Percentiles rank a stretch among this genome's conserved stretches.
These are phyloP conservation scores for Wickerhamomyces alni DNA, from an alignment of 805 yeast genomes.

Conservation along the genomic window DNA sequence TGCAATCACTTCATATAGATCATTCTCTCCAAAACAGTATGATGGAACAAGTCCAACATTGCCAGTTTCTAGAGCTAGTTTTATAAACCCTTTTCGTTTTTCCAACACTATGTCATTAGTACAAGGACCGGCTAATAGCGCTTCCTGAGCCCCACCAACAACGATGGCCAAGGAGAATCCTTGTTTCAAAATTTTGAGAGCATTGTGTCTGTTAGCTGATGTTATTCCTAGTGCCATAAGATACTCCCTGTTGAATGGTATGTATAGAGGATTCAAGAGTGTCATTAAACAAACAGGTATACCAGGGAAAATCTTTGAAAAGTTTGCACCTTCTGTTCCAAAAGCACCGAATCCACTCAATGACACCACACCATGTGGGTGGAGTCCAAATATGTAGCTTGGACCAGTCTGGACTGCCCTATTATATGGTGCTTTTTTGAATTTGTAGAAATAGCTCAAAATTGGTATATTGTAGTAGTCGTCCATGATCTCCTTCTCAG, in stretches of 20 bases:
- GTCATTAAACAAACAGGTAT: slow-evolving; percentile 77
- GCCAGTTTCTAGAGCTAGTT: slow-evolving; percentile 74
- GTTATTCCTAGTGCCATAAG: slow-evolving; percentile 75
- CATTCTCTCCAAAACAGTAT: slow-evolving; percentile 86
- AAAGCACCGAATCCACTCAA: slow-evolving; percentile 85
- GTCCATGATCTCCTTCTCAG: slow-evolving; percentile 24
- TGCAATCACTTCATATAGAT: slow-evolving; percentile 46
- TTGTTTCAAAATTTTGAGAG: slow-evolving; percentile 53
- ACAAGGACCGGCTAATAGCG: slow-evolving; percentile 59
- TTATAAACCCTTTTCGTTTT: slow-evolving; percentile 83
- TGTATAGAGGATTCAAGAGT: slow-evolving; percentile 69
- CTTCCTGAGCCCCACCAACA: slow-evolving; percentile 94
- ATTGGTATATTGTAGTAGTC: slow-evolving; percentile 14
- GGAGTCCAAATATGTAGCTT: slow-evolving; percentile 83
- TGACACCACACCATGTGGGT: slow-evolving; percentile 95
- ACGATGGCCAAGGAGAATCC: slow-evolving; percentile 82
- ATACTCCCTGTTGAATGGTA: slow-evolving; percentile 87
- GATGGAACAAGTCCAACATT: slow-evolving; percentile 81
- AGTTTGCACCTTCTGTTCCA: slow-evolving; percentile 75
- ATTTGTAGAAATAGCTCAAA: slow-evolving; percentile 8
- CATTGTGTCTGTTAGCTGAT: slow-evolving; percentile 73
- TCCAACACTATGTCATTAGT: slow-evolving; percentile 62
- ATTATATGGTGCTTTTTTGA: slow-evolving; percentile 20
- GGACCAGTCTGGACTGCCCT: slow-evolving; percentile 49
- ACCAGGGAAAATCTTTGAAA: slow-evolving; percentile 72